phyloP scores from a whole-genome alignment of 2,329 filamentous ascomycete genomes.

The Lasiodiplodia gonubiensis region DNA sequence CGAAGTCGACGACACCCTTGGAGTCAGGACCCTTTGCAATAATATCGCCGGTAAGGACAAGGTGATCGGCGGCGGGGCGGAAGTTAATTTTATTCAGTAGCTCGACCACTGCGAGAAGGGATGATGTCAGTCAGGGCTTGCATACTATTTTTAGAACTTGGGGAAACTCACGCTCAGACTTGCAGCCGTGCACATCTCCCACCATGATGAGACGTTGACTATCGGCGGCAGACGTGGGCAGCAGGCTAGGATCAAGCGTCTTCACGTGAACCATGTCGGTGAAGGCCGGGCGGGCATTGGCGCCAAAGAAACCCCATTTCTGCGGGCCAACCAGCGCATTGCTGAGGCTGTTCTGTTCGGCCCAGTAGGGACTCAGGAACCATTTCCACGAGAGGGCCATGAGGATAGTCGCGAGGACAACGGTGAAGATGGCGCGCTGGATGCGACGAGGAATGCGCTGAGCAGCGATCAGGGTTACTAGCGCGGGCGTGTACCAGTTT shows the following conservation, averaged over 20 bases:
- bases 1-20: slow-evolving; percentile 74
- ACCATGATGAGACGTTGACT: slow-evolving; percentile 75
- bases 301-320: slow-evolving; percentile 48
- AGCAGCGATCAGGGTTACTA: slow-evolving; percentile 37
- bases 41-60: slow-evolving; percentile 48
- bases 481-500: slow-evolving; percentile 41
- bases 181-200: slow-evolving; percentile 93
- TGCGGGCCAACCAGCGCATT: slow-evolving; percentile 41
- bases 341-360: slow-evolving; percentile 42
- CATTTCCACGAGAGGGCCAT: slow-evolving; percentile 43
- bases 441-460: slow-evolving; percentile 43
- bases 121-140: not conserved
- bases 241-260: slow-evolving; percentile 53
- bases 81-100: slow-evolving; percentile 73
- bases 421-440: slow-evolving; percentile 44
- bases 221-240: slow-evolving; percentile 48
- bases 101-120: slow-evolving; percentile 47
- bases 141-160: not conserved
- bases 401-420: slow-evolving; percentile 39
- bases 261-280: slow-evolving; percentile 57
- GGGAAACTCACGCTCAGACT: slow-evolving; percentile 61
- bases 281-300: slow-evolving; percentile 55
- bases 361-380: slow-evolving; percentile 45
- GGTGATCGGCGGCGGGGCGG: slow-evolving; percentile 59
- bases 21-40: slow-evolving; percentile 88